Base-by-base conservation (phyloP, 1,139 yeast genomes). In the Lodderomyces orthopsilosis region DNA sequence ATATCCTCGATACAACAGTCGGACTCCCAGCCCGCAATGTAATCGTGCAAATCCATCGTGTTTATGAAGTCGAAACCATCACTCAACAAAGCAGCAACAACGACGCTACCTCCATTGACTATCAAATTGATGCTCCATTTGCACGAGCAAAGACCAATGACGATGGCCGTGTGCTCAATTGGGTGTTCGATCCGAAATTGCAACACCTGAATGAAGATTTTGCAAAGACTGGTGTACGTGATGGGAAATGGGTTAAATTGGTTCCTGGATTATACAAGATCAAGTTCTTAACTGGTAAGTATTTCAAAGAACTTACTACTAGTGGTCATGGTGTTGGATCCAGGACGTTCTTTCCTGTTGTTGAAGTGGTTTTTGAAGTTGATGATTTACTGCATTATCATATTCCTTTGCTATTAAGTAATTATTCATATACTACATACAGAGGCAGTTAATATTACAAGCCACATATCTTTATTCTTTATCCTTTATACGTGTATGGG, bases 401-500 rank as follows among this genome's bases (percentile, higher is more conserved):
- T 59, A 83, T 90, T 44, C 97, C 97, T 0, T 66, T 90, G 50
- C 70, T 90, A 44, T 69, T 90, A 44, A 82, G 95, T 37, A 87
- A 87, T 58, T 86, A 83, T 62, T 85, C 95, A 38, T 90, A 89
- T 65, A 80, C 95, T 13, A 90, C 96, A 0, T 90, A 90, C 65
- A 76, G 96, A 50, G 97, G 97, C 3, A 80, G 86, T 54, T 83
- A 48, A 32, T 35, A n/a, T n/a, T n/a, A n/a, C n/a, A n/a, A n/a
- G n/a, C n/a, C n/a, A n/a, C n/a, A n/a, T n/a, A n/a, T n/a, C n/a
- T n/a, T n/a, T n/a, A n/a, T n/a, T n/a, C n/a, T n/a, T n/a, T n/a
- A n/a, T n/a, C n/a, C n/a, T n/a, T n/a, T n/a, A n/a, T n/a, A n/a
- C n/a, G n/a, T n/a, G n/a, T n/a, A n/a, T n/a, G n/a, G n/a, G n/a